A percentile compares a stretch with the other conserved stretches of the same genome.
Conservation (phyloP, 495 filamentous ascomycete genomes). For the Aspergillus wentii region DNA sequence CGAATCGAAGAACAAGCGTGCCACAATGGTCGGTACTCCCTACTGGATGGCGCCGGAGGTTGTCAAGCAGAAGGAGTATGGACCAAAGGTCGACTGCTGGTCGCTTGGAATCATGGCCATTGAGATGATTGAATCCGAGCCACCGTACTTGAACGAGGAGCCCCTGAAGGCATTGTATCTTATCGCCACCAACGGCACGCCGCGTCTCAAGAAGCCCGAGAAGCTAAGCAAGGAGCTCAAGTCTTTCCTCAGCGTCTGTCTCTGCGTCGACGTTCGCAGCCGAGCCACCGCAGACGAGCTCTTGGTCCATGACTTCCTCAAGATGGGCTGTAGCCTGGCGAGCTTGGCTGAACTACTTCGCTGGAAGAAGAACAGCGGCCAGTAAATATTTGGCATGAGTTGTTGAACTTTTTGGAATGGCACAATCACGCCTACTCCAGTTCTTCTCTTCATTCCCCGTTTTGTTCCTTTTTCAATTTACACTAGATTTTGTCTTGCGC, state of each 20-base stretch:
- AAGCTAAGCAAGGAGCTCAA: conserved; percentile 96
- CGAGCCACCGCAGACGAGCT: conserved; percentile 87
- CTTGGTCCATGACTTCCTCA: conserved; percentile 74
- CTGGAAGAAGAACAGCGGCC: conserved; percentile 50
- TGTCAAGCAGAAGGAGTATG: conserved; percentile 98
- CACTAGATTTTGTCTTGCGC: conserved; percentile 23
- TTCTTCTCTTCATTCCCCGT: conserved; percentile 4
- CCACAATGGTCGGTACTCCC: conserved; percentile 97
- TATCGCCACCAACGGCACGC: conserved; percentile 96
- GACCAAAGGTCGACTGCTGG: conserved; percentile 98
- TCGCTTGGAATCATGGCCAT: conserved; percentile 99
- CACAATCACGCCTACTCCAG: neutral
- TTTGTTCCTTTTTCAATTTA: conserved; percentile 16
- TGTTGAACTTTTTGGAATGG: conserved; percentile 2
- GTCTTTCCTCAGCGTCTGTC: conserved; percentile 88
- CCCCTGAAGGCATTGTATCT: conserved; percentile 93
- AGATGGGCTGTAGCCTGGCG: conserved; percentile 60
- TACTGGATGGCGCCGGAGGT: conserved; percentile 99
- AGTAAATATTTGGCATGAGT: conserved; percentile 19
- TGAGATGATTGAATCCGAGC: conserved; percentile 99
- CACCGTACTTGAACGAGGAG: conserved; percentile 96
- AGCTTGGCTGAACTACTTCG: conserved; percentile 82
- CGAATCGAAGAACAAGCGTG: conserved; percentile 92
- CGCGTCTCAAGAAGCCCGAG: conserved; percentile 93
- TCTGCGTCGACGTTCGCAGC: conserved; percentile 94